These are phyloP conservation scores for Grammothele lineata DNA, from an alignment of 768 basidiomycete genomes.

Conservation along the genomic window DNA sequence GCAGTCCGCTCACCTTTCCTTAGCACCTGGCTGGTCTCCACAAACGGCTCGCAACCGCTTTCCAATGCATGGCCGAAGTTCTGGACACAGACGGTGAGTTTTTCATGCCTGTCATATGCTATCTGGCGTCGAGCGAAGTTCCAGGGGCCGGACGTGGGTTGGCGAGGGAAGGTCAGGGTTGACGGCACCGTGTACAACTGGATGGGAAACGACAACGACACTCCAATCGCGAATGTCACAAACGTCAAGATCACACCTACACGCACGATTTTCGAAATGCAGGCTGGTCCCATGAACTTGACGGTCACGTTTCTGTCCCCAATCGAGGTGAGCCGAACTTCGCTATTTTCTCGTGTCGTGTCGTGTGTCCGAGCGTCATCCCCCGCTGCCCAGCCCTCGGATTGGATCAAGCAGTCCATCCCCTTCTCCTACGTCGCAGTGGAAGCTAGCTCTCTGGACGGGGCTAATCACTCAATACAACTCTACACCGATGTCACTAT, in stretches of 20 bases:
- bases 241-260: neutral
- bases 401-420: slow-evolving; percentile 34
- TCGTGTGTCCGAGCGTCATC: too few species aligned
- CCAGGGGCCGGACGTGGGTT: neutral
- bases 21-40: slow-evolving; percentile 17
- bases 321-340: slow-evolving; percentile 27
- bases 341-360: neutral
- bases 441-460: slow-evolving; percentile 27
- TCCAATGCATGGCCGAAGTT: slow-evolving; percentile 18
- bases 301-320: slow-evolving; percentile 36
- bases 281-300: slow-evolving; percentile 32
- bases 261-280: slow-evolving; percentile 24
- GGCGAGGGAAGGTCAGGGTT: slow-evolving; percentile 7
- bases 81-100: slow-evolving; percentile 10
- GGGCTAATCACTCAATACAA: slow-evolving; percentile 29
- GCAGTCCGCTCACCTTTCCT: slow-evolving; percentile 25
- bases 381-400: slow-evolving; percentile 26
- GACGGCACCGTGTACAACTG: slow-evolving; percentile 9
- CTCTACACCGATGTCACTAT: slow-evolving; percentile 37
- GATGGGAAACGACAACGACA: slow-evolving; percentile 1
- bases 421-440: slow-evolving; percentile 37
- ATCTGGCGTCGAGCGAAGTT: too few species aligned
- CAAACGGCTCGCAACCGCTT: slow-evolving; percentile 1
- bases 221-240: neutral
- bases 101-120: too few species aligned